Conservation (phyloP, 768 basidiomycete species). For the Mycena galericulata region DNA sequence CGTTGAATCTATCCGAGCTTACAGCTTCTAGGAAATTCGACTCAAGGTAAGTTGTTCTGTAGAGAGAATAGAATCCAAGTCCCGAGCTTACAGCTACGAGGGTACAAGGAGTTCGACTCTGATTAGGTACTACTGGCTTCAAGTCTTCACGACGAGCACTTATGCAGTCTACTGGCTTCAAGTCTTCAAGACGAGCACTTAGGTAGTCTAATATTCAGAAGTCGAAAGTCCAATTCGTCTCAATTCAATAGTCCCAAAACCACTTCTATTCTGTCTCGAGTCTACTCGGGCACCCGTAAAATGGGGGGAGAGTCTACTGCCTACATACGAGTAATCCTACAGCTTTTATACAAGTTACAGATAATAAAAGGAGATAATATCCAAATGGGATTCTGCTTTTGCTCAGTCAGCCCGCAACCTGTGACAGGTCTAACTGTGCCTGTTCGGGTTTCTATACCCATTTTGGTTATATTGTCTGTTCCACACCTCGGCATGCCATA, state of each 20-base stretch:
- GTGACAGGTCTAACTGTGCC: neutral
- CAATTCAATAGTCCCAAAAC: neutral
- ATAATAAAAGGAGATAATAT: conserved; percentile 11
- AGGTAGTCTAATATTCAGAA: neutral
- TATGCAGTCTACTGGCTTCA: too few species aligned
- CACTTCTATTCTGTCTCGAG: neutral
- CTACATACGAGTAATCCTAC: neutral
- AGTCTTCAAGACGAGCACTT: neutral
- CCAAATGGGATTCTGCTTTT: neutral
- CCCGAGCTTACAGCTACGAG: neutral
- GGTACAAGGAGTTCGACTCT: neutral
- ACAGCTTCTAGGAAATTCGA: too few species aligned
- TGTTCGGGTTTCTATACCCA: neutral
- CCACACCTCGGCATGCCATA: neutral
- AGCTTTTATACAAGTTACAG: conserved; percentile 1
- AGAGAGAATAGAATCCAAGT: too few species aligned
- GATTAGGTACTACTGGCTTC: too few species aligned
- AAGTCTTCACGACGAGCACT: too few species aligned
- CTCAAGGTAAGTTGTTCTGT: too few species aligned
- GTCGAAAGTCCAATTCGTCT: neutral
- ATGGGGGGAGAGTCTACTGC: conserved; percentile 2
- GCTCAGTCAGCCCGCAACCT: neutral
- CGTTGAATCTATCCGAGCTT: neutral
- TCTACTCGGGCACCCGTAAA: neutral
- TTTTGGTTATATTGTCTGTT: neutral